A percentile compares a stretch with the other conserved stretches of the same genome.
Conservation (phyloP, 306 rosid genomes). For the Malus sieversii region DNA sequence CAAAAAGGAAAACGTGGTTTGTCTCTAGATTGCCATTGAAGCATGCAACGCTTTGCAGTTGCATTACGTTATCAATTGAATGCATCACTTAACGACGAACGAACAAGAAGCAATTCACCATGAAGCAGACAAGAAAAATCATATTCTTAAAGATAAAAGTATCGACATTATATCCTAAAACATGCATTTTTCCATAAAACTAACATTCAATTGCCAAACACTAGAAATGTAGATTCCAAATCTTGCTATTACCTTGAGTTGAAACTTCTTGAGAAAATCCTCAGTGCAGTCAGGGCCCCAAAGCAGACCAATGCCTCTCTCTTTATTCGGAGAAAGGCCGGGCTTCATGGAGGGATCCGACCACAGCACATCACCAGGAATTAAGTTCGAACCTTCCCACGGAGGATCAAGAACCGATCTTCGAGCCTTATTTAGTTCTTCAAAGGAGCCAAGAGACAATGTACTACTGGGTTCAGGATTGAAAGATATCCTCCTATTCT, state of each 20-base stretch:
- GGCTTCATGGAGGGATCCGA: slow-evolving; percentile 73
- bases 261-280: slow-evolving; percentile 60
- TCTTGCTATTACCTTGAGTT: slow-evolving; percentile 44
- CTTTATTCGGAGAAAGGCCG: slow-evolving; percentile 78
- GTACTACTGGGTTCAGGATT: slow-evolving; percentile 36
- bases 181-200: background rate
- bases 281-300: slow-evolving; percentile 95
- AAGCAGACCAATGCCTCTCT: slow-evolving; percentile 78
- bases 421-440: slow-evolving; percentile 63
- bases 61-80: background rate
- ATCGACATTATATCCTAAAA: background rate
- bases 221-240: background rate
- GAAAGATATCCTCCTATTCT: slow-evolving; percentile 54
- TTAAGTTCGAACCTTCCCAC: slow-evolving; percentile 82
- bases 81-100: background rate
- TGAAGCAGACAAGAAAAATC: background rate
- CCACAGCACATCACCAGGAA: slow-evolving; percentile 94
- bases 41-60: background rate
- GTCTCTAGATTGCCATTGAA: background rate
- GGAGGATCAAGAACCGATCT: slow-evolving; percentile 94
- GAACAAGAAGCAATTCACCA: background rate
- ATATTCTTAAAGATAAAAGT: background rate
- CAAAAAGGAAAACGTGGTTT: background rate
- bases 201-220: background rate
- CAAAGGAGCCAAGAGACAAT: slow-evolving; percentile 61